Conservation (phyloP, 371 early-diverging fungal species). For the Blakeslea trispora region DNA sequence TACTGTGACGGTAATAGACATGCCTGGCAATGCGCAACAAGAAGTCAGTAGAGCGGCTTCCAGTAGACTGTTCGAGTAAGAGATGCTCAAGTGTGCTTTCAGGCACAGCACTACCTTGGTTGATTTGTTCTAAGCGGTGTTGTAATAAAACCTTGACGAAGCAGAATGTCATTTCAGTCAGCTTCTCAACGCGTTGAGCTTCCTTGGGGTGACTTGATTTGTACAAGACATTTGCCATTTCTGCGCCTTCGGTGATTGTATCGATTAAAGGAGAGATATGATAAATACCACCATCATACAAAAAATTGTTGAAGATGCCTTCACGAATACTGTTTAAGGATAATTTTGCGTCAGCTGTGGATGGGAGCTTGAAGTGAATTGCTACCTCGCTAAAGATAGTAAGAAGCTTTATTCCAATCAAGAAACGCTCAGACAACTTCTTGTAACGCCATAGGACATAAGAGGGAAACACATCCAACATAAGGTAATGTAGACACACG, state of each 20-base stretch:
- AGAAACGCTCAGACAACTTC: constrained; percentile 39
- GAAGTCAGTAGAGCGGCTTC: constrained; percentile 33
- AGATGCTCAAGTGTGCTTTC: constrained; percentile 26
- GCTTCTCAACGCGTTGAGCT: constrained; percentile 32
- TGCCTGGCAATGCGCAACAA: constrained; percentile 39
- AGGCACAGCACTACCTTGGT: constrained; percentile 2
- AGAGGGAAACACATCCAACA: constrained; percentile 46
- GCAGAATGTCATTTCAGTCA: constrained; percentile 36
- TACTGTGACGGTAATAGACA: constrained; percentile 37
- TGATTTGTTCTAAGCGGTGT: constrained; percentile 30
- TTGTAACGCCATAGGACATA: constrained; percentile 49
- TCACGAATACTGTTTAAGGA: constrained; percentile 30
- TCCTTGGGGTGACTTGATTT: constrained; percentile 29
- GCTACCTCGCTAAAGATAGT: constrained; percentile 37
- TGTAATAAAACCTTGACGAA: constrained; percentile 41
- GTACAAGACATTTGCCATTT: constrained; percentile 34
- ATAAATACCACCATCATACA: constrained; percentile 41
- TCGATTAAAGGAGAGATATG: constrained; percentile 43
- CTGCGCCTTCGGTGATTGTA: constrained; percentile 35
- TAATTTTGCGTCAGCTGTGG: not conserved
- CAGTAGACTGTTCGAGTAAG: constrained; percentile 22
- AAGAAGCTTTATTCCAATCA: constrained; percentile 42
- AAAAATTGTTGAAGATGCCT: constrained; percentile 34
- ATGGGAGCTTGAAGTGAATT: constrained; percentile 23
- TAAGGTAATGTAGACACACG: constrained; percentile 39